A percentile compares a stretch with the other conserved stretches of the same genome.
Evolutionary conservation across 139 green algal genomes (phyloP).

Genomic region (Asterochloris sp.): DNA sequence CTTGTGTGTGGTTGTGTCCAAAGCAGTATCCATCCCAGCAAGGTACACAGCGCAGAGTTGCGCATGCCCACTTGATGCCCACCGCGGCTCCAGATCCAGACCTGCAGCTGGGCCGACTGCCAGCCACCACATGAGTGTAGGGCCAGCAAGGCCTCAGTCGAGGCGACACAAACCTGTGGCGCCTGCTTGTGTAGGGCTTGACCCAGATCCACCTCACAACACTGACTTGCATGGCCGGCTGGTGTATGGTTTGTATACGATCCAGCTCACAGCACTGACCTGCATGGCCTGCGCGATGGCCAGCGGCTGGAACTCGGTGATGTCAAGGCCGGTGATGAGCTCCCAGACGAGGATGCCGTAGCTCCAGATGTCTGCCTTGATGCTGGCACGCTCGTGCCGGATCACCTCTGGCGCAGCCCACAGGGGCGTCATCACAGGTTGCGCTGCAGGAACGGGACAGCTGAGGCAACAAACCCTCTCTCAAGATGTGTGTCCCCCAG

Average conservation of each 20-base stretch:
- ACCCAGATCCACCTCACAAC: neutral
- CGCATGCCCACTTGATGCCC: too few relatives aligned
- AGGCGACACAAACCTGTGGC: neutral
- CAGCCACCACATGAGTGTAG: too few relatives aligned
- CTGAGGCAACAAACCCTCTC: too few relatives aligned
- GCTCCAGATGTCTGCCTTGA: slow-evolving; percentile 72
- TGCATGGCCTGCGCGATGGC: slow-evolving; percentile 39
- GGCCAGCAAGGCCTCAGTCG: neutral
- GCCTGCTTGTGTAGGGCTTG: too few relatives aligned
- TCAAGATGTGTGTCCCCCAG: slow-evolving; percentile 11
- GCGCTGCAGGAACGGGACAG: neutral
- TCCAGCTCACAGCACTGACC: neutral
- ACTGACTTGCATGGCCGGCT: neutral
- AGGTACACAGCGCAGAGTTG: too few relatives aligned
- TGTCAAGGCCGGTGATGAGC: slow-evolving; percentile 52
- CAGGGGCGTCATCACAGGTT: slow-evolving; percentile 71
- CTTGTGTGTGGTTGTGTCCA: too few relatives aligned
- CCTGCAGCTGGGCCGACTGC: neutral
- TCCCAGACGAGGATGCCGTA: slow-evolving; percentile 69
- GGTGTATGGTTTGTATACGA: neutral
- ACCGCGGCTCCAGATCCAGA: neutral
- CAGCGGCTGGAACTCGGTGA: slow-evolving; percentile 55
- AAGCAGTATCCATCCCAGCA: too few relatives aligned
- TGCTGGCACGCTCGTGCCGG: slow-evolving; percentile 49
- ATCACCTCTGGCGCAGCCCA: slow-evolving; percentile 71